These are phyloP conservation scores for Globisporangium emineosum DNA, from an alignment of 352 stramenopile species.

Conservation along the genomic window DNA sequence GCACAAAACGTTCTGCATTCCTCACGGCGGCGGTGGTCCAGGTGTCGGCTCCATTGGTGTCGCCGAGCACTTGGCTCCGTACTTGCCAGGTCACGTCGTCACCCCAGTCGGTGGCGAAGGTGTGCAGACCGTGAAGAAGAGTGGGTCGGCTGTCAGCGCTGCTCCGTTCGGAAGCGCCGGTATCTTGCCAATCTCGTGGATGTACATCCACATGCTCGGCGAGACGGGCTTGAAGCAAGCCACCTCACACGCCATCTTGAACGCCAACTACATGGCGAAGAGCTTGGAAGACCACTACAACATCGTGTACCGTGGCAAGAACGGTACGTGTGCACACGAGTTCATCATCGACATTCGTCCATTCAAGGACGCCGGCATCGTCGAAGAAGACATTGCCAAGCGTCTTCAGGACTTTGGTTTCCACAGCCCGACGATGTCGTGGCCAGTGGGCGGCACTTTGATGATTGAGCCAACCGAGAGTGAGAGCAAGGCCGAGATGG, in stretches of 20 bases:
- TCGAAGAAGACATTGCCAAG: conserved; percentile 98
- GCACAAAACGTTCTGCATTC: conserved; percentile 99
- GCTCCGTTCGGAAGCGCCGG: conserved; percentile 97
- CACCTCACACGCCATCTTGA: conserved; percentile 96
- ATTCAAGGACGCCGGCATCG: conserved; percentile 95
- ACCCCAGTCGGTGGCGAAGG: conserved; percentile 81
- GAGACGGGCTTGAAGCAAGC: conserved; percentile 93
- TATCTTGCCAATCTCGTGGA: conserved; percentile 99
- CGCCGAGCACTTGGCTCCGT: conserved; percentile 92
- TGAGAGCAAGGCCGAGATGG: conserved; percentile 97
- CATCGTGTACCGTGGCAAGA: conserved; percentile 95
- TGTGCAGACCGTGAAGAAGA: conserved; percentile 70
- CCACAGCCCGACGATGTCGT: conserved; percentile 99
- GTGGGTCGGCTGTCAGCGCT: conserved; percentile 85
- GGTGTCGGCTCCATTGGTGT: conserved; percentile 92
- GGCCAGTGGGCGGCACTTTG: conserved; percentile 97
- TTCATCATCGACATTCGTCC: conserved; percentile 99
- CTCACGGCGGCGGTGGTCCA: conserved; percentile 97
- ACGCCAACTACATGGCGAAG: conserved; percentile 99
- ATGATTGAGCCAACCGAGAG: conserved; percentile 99
- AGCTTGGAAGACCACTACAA: conserved; percentile 93
- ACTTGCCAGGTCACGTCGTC: conserved; percentile 94
- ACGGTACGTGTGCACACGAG: conserved; percentile 98
- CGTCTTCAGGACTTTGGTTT: conserved; percentile 99
- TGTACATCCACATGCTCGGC: conserved; percentile 99